A percentile compares a stretch with the other conserved stretches of the same genome.
These are phyloP conservation scores for Talaromyces sp. DNA, from an alignment of 2,329 filamentous ascomycete species.

Conservation along the genomic window DNA sequence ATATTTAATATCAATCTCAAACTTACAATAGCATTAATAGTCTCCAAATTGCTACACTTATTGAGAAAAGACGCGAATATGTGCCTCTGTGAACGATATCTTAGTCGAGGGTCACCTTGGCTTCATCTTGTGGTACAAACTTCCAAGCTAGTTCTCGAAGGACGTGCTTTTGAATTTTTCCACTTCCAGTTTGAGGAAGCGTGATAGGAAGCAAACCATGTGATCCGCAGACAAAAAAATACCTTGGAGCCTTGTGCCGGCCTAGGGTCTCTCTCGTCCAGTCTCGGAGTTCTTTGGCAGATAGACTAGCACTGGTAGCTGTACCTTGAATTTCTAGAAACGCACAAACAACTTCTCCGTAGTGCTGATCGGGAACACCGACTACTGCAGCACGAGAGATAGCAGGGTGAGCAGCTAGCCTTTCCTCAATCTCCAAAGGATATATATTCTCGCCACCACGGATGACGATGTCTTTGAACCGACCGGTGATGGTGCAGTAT, in stretches of 20 bases:
- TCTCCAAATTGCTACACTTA: no score
- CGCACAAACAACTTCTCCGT: slow-evolving; percentile 66
- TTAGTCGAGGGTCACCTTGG: no score
- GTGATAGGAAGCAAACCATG: slow-evolving; percentile 40
- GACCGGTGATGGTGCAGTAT: slow-evolving; percentile 66
- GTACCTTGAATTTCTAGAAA: slow-evolving; percentile 41
- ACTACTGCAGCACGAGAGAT: slow-evolving; percentile 63
- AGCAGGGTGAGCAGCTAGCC: slow-evolving; percentile 58
- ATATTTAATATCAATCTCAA: no score
- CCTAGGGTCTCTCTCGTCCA: slow-evolving; percentile 60
- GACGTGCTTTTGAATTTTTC: slow-evolving; percentile 61
- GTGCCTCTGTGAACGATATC: no score
- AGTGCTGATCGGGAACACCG: slow-evolving; percentile 63
- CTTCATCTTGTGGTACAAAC: slow-evolving; percentile 27
- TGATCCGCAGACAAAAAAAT: slow-evolving; percentile 71
- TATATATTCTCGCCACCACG: slow-evolving; percentile 69
- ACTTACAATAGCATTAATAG: no score
- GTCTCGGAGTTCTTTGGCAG: slow-evolving; percentile 47
- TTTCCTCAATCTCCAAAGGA: slow-evolving; percentile 69
- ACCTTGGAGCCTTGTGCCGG: slow-evolving; percentile 61
- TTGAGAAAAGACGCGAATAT: no score
- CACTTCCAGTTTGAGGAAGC: slow-evolving; percentile 64
- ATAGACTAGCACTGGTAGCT: slow-evolving; percentile 37
- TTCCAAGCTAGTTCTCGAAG: slow-evolving; percentile 45
- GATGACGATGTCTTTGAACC: slow-evolving; percentile 77